phyloP scores from a whole-genome alignment of 495 filamentous ascomycete genomes.

The Daldinia childiae region DNA sequence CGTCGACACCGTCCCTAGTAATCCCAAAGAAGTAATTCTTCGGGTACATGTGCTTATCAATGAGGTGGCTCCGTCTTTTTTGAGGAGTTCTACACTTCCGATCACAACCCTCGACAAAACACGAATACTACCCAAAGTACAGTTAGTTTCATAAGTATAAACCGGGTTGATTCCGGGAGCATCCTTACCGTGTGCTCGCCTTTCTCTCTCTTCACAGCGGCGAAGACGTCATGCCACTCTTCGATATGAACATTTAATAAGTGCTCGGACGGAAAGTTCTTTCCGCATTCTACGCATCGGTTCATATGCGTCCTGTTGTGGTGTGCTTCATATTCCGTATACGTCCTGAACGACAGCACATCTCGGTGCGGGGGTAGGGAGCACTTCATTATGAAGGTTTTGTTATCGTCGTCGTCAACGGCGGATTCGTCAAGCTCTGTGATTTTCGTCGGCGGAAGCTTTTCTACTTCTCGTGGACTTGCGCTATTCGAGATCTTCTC shows the following conservation, averaged over 20 bases:
- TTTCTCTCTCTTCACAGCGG: slow-evolving; percentile 71
- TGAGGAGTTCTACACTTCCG: slow-evolving; percentile 82
- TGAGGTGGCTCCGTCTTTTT: slow-evolving; percentile 85
- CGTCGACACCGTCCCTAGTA: slow-evolving; percentile 88
- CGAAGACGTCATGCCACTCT: slow-evolving; percentile 89
- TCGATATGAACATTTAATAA: slow-evolving; percentile 87
- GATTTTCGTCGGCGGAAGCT: slow-evolving; percentile 51
- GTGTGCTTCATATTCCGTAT: slow-evolving; percentile 87
- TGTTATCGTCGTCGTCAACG: slow-evolving; percentile 40
- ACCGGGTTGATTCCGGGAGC: neutral
- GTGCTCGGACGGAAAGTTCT: slow-evolving; percentile 76
- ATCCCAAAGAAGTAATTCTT: slow-evolving; percentile 91
- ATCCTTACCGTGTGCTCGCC: slow-evolving; percentile 87
- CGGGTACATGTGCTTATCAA: slow-evolving; percentile 95
- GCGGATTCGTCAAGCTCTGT: slow-evolving; percentile 53
- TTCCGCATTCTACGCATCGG: slow-evolving; percentile 81
- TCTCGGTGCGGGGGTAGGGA: slow-evolving; percentile 80
- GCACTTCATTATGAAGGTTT: slow-evolving; percentile 70
- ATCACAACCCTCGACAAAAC: slow-evolving; percentile 90
- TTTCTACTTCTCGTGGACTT: slow-evolving; percentile 27
- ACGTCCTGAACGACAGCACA: slow-evolving; percentile 72
- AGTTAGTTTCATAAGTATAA: slow-evolving; percentile 17
- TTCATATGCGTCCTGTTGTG: slow-evolving; percentile 84
- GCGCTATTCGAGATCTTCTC: slow-evolving; percentile 16
- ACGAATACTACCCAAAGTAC: slow-evolving; percentile 69